Base-by-base conservation (phyloP, 441 rosid species). In the Theobroma grandiflorum region DNA sequence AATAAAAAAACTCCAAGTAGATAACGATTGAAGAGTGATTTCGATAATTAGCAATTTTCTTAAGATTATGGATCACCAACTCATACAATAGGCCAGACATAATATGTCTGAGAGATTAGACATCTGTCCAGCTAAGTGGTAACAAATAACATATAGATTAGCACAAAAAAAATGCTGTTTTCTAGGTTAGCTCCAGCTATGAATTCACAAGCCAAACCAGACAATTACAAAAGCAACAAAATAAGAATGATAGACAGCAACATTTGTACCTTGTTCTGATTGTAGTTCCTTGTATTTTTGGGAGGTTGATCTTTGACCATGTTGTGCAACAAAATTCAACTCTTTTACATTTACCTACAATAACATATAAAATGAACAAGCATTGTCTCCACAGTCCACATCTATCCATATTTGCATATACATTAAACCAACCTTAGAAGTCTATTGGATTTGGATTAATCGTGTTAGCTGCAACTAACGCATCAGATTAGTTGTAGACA, bases 341-440 rank as follows among this genome's bases (percentile, higher is more conserved):
- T 94, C 94, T 53, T 77, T 84, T 16, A 85, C 98, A 16, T 14
- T 83, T 70, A 94, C 88, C 98, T 92, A 82, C 80, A 82, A 26
- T 74, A 74, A 72, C 45, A 80, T 15, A 77, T 6, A 4, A 67
- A 79, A 70, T 11, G 38, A 31, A 69, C 58, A 74, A 26, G 10
- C 53, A 67, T 14, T 26, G 31, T 26, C 31, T 26, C 31, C 31
- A 26, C 31, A 1, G 26, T 7, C 6, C 31, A 8, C 42, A 45
- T 59, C 33, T 31, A 40, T 66, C 11, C 33, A 38, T 8, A 77
- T n/a, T 53, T 73, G 37, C 75, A 71, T 4, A 71, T 31, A 16
- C 59, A 71, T 33, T 71, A 37, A 33, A 49, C 43, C 26, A 71
- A 31, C 22, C 0, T 4, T 37, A 63, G 66, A 31, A 31, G 40